These are phyloP conservation scores for Fusarium tricinctum DNA, from an alignment of 2,329 filamentous ascomycete species.

Conservation along the genomic window DNA sequence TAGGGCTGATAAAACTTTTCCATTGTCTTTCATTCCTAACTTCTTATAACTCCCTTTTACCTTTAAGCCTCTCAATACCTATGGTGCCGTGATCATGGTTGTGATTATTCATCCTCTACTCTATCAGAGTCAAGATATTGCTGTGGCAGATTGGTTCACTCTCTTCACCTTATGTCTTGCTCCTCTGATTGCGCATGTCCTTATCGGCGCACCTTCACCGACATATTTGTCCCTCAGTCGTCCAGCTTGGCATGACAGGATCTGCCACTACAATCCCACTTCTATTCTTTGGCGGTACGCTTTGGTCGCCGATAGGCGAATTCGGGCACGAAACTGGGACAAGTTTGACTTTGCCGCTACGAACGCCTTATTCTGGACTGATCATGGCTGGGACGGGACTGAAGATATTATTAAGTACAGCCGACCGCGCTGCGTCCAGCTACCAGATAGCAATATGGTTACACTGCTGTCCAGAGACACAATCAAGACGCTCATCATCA, in stretches of 20 bases:
- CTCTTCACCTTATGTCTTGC: constrained; percentile 29
- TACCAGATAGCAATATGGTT: background rate
- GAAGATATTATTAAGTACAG: constrained; percentile 19
- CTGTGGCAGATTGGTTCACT: constrained; percentile 13
- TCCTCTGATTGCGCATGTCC: constrained; percentile 29
- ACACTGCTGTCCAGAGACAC: background rate
- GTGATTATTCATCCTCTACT: constrained; percentile 4
- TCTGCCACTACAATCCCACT: constrained; percentile 35
- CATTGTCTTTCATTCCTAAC: no score
- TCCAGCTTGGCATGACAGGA: constrained; percentile 25
- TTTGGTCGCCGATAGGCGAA: constrained; percentile 12
- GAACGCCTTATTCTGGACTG: constrained; percentile 32
- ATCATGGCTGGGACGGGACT: constrained; percentile 24
- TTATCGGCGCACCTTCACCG: constrained; percentile 20
- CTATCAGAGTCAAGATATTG: constrained; percentile 18
- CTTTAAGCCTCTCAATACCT: no score
- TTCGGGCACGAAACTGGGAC: constrained; percentile 18
- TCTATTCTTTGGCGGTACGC: constrained; percentile 34
- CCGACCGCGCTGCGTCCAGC: constrained; percentile 2
- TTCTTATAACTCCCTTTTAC: no score
- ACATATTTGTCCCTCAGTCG: constrained; percentile 7
- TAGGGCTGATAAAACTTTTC: no score
- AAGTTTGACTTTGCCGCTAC: constrained; percentile 14
- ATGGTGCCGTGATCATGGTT: background rate
- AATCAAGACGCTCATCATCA: constrained; percentile 17